Conservation (phyloP, 805 yeast genomes). For the Metschnikowia kofuensis region DNA sequence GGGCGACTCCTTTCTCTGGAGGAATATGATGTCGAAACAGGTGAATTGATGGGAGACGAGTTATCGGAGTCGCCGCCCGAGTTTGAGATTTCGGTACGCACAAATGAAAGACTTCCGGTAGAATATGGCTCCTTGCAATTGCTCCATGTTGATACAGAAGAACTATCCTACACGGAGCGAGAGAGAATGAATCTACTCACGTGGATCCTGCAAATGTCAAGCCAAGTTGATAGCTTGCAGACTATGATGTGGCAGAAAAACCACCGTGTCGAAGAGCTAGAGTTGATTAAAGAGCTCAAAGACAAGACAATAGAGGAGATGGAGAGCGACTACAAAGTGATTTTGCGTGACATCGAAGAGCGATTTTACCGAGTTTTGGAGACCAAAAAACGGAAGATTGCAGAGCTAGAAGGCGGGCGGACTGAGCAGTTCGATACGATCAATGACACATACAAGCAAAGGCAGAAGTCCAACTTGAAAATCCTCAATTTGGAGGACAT, state of each 20-base stretch:
- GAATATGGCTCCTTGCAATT: constrained; percentile 12
- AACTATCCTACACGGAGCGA: constrained; percentile 3
- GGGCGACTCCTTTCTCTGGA: constrained; percentile 25
- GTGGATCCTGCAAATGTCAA: constrained; percentile 13
- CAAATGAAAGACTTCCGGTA: constrained; percentile 11
- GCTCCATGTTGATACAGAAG: constrained; percentile 8
- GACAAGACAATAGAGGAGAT: constrained; percentile 14
- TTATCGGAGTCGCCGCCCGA: constrained; percentile 11
- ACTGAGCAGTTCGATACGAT: constrained; percentile 7
- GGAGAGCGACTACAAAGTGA: constrained; percentile 14
- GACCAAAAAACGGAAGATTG: constrained; percentile 13
- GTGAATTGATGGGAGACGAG: constrained; percentile 25
- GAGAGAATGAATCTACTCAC: constrained; percentile 13
- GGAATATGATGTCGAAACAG: constrained; percentile 22
- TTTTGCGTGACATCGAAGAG: constrained; percentile 17
- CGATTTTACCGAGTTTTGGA: constrained; percentile 18
- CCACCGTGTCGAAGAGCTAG: neutral
- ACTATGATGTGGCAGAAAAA: neutral
- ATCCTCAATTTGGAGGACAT: constrained; percentile 17
- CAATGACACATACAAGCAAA: constrained; percentile 11
- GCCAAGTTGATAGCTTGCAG: constrained; percentile 7
- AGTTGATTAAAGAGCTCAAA: constrained; percentile 3
- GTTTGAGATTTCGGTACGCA: constrained; percentile 11
- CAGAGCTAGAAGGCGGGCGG: constrained; percentile 13
- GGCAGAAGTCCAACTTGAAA: constrained; percentile 15